Percentiles rank a stretch among this genome's conserved stretches.
phyloP scores from a whole-genome alignment of 495 filamentous ascomycete species.

The Hypoxylon subgilvum region DNA sequence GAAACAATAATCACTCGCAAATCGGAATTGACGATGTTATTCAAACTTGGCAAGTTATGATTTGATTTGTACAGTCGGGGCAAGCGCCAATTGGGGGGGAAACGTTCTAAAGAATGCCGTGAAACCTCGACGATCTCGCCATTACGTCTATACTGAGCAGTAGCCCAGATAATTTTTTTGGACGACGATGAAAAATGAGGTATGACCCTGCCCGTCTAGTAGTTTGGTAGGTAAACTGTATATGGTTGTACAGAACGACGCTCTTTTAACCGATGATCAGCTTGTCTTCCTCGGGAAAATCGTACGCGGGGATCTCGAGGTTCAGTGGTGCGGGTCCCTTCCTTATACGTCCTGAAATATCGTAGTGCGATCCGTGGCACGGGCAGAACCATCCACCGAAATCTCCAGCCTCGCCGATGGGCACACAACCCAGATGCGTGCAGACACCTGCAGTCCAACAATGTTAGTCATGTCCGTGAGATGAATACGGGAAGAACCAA shows the following conservation, averaged over 20 bases:
- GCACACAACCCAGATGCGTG: constrained; percentile 98
- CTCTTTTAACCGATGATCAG: constrained; percentile 76
- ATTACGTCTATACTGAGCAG: constrained; percentile 36
- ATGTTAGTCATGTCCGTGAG: constrained; percentile 17
- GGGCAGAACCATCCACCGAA: constrained; percentile 99
- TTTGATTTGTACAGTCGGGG: constrained; percentile 43
- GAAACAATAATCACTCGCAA: neutral
- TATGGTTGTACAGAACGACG: constrained; percentile 34
- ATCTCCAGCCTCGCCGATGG: constrained; percentile 97
- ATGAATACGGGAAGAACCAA: neutral
- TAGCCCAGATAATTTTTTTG: too few species aligned
- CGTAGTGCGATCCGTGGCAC: constrained; percentile 99
- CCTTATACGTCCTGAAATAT: constrained; percentile 95
- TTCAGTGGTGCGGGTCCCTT: constrained; percentile 97
- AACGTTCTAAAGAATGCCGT: constrained; percentile 41
- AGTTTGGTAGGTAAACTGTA: neutral
- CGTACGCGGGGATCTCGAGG: constrained; percentile 91
- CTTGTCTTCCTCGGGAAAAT: constrained; percentile 78
- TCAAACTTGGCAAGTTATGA: constrained; percentile 29
- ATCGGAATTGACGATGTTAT: constrained; percentile 11
- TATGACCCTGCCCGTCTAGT: constrained; percentile 35
- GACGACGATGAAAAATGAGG: constrained; percentile 27
- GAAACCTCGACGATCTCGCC: constrained; percentile 40
- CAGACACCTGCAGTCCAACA: constrained; percentile 75
- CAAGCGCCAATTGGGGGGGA: constrained; percentile 29